Evolutionary conservation across 805 yeast species (phyloP), one percentile per base, ranked within the genome.

Genomic region (Kodamaea kakaduensis): DNA sequence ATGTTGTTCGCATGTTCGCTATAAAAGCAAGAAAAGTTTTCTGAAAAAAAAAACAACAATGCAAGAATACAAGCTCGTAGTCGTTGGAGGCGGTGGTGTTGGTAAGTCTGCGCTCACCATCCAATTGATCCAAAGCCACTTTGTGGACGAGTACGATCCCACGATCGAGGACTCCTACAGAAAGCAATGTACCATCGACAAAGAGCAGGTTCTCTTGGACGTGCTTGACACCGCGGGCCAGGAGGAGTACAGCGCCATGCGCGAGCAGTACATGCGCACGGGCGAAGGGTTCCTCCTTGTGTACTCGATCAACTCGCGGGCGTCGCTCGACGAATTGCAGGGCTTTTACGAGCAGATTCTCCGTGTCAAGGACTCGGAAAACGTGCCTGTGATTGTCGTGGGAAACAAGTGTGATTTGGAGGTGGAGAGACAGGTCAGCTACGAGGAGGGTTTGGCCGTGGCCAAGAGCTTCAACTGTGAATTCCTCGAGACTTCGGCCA

Each of bases 81-180:
- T 90, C 29, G 96, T 90, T 38, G 98, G 97, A 38, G 97, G 97
- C 25, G 97, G 97, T 56, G 97, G 96, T 64, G 98, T 93, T 37
- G 98, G 98, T 64, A 93, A 93, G 61, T 83, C 95, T 16, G 97
- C 98, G 5, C 68, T 93, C 44, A 93, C 98, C 17, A 93, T 93
- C 46, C 95, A 93, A 61, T 73, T 93, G 53, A 88, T 93, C 37
- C 97, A 90, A 59, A 78, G 88, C 22, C 96, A 89, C 52, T 93
- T 93, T 55, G 95, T 90, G 20, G 96, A 89, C 59, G 98, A 93
- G 58, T 93, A 93, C 54, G 98, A 93, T 63, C 98, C 98, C 7
- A 93, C 98, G 8, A 93, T 93, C 54, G 98, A 93, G 63, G 93
- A 84, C 53, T 81, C 89, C 0, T 84, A 84, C 59, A 75, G 96